Conservation (phyloP, 2,329 filamentous ascomycete species). For the Verticillium isaacii region DNA sequence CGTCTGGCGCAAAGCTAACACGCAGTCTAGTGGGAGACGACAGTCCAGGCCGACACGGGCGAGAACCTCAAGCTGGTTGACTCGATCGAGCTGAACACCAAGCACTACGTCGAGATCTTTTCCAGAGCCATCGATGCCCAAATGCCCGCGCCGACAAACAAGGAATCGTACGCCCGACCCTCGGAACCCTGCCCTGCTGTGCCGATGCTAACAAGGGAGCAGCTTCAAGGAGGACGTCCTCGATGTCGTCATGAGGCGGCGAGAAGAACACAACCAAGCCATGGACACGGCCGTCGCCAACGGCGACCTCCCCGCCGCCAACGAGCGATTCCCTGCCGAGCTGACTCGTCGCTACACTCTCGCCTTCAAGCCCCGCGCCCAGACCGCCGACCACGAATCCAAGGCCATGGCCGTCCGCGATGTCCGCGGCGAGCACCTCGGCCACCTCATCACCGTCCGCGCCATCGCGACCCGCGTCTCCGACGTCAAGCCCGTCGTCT, state of each 20-base stretch:
- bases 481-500: slow-evolving; percentile 95
- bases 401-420: slow-evolving; percentile 84
- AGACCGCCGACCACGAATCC: slow-evolving; percentile 56
- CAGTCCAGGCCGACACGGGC: slow-evolving; percentile 52
- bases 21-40: slow-evolving; percentile 64
- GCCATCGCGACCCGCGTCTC: slow-evolving; percentile 94
- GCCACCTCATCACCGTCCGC: slow-evolving; percentile 87
- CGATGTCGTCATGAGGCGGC: slow-evolving; percentile 92
- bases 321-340: slow-evolving; percentile 84
- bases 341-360: slow-evolving; percentile 91
- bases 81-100: slow-evolving; percentile 84
- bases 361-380: slow-evolving; percentile 89
- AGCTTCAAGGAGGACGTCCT: slow-evolving; percentile 97
- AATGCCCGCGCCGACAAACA: slow-evolving; percentile 72
- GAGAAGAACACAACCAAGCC: slow-evolving; percentile 78
- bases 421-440: slow-evolving; percentile 87
- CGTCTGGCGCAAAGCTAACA: slow-evolving; percentile 37
- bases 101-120: slow-evolving; percentile 91
- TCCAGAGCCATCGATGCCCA: slow-evolving; percentile 83
- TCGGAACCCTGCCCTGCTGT: not conserved
- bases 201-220: not conserved
- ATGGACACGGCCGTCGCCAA: slow-evolving; percentile 53
- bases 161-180: slow-evolving; percentile 60
- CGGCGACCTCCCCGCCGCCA: slow-evolving; percentile 58
- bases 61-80: slow-evolving; percentile 61